phyloP scores from a whole-genome alignment of 495 filamentous ascomycete genomes.

The Darksidea phi region DNA sequence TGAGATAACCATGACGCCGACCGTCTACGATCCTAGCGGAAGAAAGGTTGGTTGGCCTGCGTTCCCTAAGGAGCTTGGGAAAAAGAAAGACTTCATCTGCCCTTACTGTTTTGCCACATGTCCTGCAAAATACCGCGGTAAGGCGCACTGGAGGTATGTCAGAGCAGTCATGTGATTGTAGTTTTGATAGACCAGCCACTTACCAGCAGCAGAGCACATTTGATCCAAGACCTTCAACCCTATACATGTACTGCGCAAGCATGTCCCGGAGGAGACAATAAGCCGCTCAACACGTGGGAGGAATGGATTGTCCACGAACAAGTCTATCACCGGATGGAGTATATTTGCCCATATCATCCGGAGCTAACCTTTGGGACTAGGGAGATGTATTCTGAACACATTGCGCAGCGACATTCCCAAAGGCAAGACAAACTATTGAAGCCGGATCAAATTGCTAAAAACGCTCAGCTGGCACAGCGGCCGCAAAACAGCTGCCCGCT shows the following conservation, averaged over 20 bases:
- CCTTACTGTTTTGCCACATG: background rate
- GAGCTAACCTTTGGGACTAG: no score
- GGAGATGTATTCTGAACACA: no score
- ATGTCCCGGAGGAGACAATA: background rate
- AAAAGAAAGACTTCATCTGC: background rate
- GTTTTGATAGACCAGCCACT: background rate
- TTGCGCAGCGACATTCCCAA: no score
- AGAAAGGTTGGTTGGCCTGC: background rate
- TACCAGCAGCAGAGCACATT: background rate
- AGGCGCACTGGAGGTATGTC: background rate
- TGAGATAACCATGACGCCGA: no score
- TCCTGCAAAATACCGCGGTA: background rate
- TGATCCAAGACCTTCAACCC: background rate
- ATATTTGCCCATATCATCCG: no score
- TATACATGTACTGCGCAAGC: background rate
- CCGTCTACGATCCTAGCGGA: background rate
- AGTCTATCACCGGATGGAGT: background rate
- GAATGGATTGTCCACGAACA: background rate
- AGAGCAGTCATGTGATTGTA: background rate
- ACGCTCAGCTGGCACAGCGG: background rate
- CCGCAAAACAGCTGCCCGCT: background rate
- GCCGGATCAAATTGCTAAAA: background rate
- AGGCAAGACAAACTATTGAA: no score
- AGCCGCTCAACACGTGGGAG: background rate
- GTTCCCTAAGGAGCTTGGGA: background rate